A percentile compares a stretch with the other conserved stretches of the same genome.
phyloP scores from a whole-genome alignment of 2,329 filamentous ascomycete genomes.

The Teratosphaeriaceae sp. region DNA sequence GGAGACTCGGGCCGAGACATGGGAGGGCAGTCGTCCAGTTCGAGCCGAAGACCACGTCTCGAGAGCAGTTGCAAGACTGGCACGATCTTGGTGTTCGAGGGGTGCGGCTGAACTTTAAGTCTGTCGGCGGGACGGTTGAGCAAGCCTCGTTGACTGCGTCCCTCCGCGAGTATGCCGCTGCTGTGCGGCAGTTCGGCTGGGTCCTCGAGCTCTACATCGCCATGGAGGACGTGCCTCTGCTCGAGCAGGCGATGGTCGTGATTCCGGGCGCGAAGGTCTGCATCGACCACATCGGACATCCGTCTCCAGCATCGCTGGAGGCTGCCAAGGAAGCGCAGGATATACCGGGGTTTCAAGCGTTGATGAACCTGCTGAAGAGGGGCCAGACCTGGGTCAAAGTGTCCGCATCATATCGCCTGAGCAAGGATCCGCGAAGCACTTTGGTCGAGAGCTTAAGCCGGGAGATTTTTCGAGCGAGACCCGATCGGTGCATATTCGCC shows the following conservation, averaged over 20 bases:
- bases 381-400: constrained; percentile 52
- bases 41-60: constrained; percentile 39
- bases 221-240: constrained; percentile 42
- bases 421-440: constrained; percentile 36
- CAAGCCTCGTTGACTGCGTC: constrained; percentile 36
- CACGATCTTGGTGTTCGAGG: constrained; percentile 53
- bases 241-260: constrained; percentile 44
- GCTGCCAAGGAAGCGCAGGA: constrained; percentile 30
- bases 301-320: constrained; percentile 36
- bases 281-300: constrained; percentile 53
- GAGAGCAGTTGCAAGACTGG: constrained; percentile 44
- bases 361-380: constrained; percentile 41
- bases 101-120: constrained; percentile 54
- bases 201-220: constrained; percentile 53
- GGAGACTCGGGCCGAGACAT: constrained; percentile 41
- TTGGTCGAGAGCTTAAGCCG: constrained; percentile 44
- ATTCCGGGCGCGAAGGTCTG: constrained; percentile 45
- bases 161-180: constrained; percentile 44
- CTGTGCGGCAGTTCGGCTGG: constrained; percentile 48
- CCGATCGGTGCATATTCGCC: constrained; percentile 48
- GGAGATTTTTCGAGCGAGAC: constrained; percentile 43
- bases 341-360: constrained; percentile 44
- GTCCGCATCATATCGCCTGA: constrained; percentile 53
- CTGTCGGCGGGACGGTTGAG: constrained; percentile 37
- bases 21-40: constrained; percentile 53